These are phyloP conservation scores for Xerophyta viscosa DNA, from an alignment of 106 monocot species.

Conservation along the genomic window DNA sequence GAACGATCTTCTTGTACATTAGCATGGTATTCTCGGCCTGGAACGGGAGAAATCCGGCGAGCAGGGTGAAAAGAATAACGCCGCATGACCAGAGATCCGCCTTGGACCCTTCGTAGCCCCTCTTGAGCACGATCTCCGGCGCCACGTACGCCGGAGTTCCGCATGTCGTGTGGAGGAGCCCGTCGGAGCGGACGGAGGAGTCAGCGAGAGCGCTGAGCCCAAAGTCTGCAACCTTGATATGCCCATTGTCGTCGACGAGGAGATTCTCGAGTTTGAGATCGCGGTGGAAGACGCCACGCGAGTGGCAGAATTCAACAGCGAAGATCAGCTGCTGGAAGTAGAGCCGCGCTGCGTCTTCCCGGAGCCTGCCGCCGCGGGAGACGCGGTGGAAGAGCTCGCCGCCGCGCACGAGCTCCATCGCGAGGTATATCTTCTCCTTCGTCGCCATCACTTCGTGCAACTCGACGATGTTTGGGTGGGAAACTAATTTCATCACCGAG, in stretches of 20 bases:
- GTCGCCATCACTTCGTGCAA: slow-evolving; percentile 70
- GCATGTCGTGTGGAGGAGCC: slow-evolving; percentile 60
- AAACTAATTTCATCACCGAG: slow-evolving; percentile 61
- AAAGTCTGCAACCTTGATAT: slow-evolving; percentile 65
- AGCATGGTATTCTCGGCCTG: slow-evolving; percentile 40
- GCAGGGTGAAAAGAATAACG: slow-evolving; percentile 61
- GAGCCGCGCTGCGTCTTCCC: slow-evolving; percentile 32
- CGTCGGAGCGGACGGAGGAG: slow-evolving; percentile 27
- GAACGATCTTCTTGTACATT: slow-evolving; percentile 67
- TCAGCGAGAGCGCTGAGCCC: slow-evolving; percentile 59
- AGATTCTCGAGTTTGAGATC: slow-evolving; percentile 73
- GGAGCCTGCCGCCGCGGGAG: slow-evolving; percentile 27
- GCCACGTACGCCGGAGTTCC: slow-evolving; percentile 70
- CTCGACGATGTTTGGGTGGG: slow-evolving; percentile 68
- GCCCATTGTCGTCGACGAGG: slow-evolving; percentile 39
- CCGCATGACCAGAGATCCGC: slow-evolving; percentile 78
- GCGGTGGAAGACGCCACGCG: slow-evolving; percentile 63
- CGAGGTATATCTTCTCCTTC: slow-evolving; percentile 53
- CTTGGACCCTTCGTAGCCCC: slow-evolving; percentile 65
- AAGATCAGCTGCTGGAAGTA: slow-evolving; percentile 71
- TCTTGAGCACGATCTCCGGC: slow-evolving; percentile 53
- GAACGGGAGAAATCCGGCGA: slow-evolving; percentile 66
- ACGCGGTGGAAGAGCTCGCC: slow-evolving; percentile 53
- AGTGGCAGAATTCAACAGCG: slow-evolving; percentile 62
- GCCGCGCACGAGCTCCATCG: slow-evolving; percentile 61